Evolutionary conservation across 306 rosid species (phyloP), one percentile per base, ranked within the genome.

Genomic region (Quercus variabilis): DNA sequence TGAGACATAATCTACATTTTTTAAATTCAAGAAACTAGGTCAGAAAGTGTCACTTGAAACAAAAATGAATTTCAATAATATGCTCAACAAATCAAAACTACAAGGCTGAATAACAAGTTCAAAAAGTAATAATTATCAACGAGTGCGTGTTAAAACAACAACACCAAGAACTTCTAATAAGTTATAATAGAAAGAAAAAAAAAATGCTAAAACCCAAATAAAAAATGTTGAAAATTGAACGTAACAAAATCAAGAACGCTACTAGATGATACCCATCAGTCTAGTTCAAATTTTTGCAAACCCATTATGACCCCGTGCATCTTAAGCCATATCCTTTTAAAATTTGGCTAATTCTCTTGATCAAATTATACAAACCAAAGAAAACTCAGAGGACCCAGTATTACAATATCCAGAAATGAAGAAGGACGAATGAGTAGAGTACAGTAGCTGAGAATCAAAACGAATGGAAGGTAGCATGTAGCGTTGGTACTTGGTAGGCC

Each of bases 401-500:
- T 38, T 38, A 7, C 9, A 38, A 38, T 38, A 6, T 38, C 43
- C 0, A 38, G 9, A 38, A 6, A 1, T 1, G 43, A 38, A 38
- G 43, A 38, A 46, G 52, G 28, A 2, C 19, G 49, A 43, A 65
- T 3, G 21, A 23, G 52, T 5, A 14, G 49, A 63, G 35, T 5
- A 49, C 1, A 18, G 72, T 83, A 91, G 98, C 97, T 2, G 99
- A 87, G 76, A 83, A 83, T 83, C 99, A 38, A 38, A 95, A 20
- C 89, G 92, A 84, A 81, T 43, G 67, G 89, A 51, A 58, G 79
- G 43, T 6, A 38, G 10, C 9, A 2, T 6, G 43, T 38, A 38
- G 43, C 2, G 43, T 38, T 35, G 38, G 58, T 58, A 67, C 64
- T 75, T 79, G 19, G 46, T 35, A 59, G 86, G 56, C 33, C 74